phyloP scores from a whole-genome alignment of 192 early-diverging fungal genomes.

The Coemansia furcata region DNA sequence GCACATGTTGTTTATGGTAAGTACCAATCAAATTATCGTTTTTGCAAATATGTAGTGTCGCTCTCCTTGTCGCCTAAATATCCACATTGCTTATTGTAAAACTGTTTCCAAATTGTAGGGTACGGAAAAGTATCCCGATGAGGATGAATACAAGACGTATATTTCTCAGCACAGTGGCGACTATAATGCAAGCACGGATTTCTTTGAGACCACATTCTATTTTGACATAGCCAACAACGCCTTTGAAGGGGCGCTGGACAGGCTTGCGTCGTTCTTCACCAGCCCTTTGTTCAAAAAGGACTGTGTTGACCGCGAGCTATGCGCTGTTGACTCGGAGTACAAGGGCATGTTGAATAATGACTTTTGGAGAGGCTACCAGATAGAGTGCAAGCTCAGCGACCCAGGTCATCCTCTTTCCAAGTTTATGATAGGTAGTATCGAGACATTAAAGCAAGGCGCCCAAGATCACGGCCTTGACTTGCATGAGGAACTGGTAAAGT shows the following conservation, averaged over 20 bases:
- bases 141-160: constrained; percentile 58
- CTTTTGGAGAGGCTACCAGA: background rate
- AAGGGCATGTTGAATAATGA: constrained; percentile 80
- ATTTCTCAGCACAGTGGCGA: constrained; percentile 20
- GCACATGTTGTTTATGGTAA: constrained; percentile 61
- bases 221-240: constrained; percentile 29
- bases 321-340: constrained; percentile 90
- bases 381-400: constrained; percentile 17
- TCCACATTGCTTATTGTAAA: background rate
- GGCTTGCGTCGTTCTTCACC: constrained; percentile 83
- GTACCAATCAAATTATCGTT: background rate
- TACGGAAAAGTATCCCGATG: constrained; percentile 64
- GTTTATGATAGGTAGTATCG: constrained; percentile 83
- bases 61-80: background rate
- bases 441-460: constrained; percentile 63
- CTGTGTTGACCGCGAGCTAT: constrained; percentile 82
- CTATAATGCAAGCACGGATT: constrained; percentile 27
- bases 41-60: background rate
- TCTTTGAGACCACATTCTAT: background rate
- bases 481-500: constrained; percentile 73
- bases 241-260: constrained; percentile 59
- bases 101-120: constrained; percentile 33
- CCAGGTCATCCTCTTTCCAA: constrained; percentile 72
- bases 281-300: constrained; percentile 76
- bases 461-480: constrained; percentile 62